Evolutionary conservation across 2,329 filamentous ascomycete species (phyloP).

Genomic region (Raffaelea arxii): DNA sequence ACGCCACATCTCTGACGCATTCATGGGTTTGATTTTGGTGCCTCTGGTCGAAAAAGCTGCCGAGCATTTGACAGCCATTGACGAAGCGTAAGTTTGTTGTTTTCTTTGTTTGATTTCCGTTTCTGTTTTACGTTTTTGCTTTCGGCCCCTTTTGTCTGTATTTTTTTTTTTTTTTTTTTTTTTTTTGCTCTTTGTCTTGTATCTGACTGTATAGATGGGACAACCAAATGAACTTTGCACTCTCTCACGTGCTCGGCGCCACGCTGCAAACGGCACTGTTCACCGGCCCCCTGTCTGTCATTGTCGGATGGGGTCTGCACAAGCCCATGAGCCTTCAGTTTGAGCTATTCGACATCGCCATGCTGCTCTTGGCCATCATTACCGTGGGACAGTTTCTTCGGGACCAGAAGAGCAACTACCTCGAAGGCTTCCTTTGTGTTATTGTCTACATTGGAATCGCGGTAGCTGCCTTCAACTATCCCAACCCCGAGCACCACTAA

Average conservation of each 20-base stretch:
- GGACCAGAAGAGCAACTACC: slow-evolving; percentile 82
- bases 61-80: slow-evolving; percentile 74
- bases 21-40: slow-evolving; percentile 64
- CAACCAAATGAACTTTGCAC: slow-evolving; percentile 73
- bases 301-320: slow-evolving; percentile 71
- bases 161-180: background rate
- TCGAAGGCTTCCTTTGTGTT: slow-evolving; percentile 76
- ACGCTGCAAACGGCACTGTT: slow-evolving; percentile 85
- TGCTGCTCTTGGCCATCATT: slow-evolving; percentile 74
- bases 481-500: slow-evolving; percentile 6
- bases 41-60: slow-evolving; percentile 79
- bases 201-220: slow-evolving; percentile 40
- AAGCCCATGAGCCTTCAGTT: slow-evolving; percentile 73
- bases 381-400: slow-evolving; percentile 81
- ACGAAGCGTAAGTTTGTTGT: slow-evolving; percentile 48
- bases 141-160: background rate
- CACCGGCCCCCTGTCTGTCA: slow-evolving; percentile 73
- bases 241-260: slow-evolving; percentile 76
- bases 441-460: slow-evolving; percentile 54
- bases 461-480: slow-evolving; percentile 26
- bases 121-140: background rate
- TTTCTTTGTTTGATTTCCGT: background rate
- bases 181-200: background rate
- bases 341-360: slow-evolving; percentile 74
- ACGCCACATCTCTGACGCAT: slow-evolving; percentile 38